Conservation (phyloP, 208 protist genomes). For the Crithidia acanthocephali region DNA sequence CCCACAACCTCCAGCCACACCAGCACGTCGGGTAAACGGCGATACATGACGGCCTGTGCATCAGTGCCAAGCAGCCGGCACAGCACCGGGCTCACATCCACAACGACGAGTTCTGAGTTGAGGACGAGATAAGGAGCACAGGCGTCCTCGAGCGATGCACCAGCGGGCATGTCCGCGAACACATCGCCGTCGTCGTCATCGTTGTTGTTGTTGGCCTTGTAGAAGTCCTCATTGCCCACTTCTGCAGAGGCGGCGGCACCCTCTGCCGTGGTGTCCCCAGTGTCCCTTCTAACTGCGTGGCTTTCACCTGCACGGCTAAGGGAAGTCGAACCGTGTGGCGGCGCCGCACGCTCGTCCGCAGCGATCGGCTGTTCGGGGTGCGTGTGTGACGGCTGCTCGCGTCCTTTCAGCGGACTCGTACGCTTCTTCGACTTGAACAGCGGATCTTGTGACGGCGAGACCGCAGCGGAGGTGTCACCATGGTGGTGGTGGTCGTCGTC, state of each 20-base stretch:
- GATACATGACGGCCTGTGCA: slow-evolving; percentile 32
- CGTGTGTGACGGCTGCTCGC: neutral
- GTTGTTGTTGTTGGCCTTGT: neutral
- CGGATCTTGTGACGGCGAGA: neutral
- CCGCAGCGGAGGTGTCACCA: neutral
- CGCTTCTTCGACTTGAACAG: neutral
- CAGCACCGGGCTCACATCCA: slow-evolving; percentile 57
- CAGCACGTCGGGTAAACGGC: slow-evolving; percentile 44
- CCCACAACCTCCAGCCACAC: slow-evolving; percentile 54
- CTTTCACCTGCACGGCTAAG: neutral
- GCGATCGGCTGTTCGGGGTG: neutral
- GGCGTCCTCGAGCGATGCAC: slow-evolving; percentile 31
- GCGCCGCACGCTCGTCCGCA: neutral
- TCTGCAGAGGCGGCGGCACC: neutral
- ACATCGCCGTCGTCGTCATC: neutral
- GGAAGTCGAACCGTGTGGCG: neutral
- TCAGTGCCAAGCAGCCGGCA: slow-evolving; percentile 49
- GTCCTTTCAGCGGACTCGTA: neutral
- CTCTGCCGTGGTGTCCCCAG: neutral
- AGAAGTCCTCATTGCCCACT: neutral
- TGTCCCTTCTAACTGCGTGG: too few species aligned
- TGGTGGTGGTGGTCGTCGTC: neutral
- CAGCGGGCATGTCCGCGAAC: neutral
- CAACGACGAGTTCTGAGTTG: slow-evolving; percentile 41
- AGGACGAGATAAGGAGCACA: slow-evolving; percentile 51